phyloP scores from a whole-genome alignment of 2,329 filamentous ascomycete genomes.

The Aspergillus amoenus region DNA sequence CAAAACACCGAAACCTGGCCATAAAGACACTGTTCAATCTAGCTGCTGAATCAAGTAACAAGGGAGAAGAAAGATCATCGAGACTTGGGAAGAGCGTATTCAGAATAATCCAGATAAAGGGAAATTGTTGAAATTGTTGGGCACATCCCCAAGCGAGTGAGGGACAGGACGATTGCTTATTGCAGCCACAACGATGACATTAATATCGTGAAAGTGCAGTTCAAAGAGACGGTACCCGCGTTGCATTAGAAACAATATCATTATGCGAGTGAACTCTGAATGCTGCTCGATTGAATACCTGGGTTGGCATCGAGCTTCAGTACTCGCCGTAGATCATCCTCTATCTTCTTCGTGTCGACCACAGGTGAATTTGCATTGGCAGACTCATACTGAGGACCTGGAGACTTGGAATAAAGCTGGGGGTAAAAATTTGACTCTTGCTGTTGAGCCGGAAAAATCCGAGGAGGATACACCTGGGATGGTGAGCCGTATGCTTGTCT shows the following conservation, averaged over 20 bases:
- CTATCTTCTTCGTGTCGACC: constrained; percentile 45
- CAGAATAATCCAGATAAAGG: background rate
- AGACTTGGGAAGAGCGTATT: background rate
- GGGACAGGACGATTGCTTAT: background rate
- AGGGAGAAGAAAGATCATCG: background rate
- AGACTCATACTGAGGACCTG: constrained; percentile 22
- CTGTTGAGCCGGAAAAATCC: constrained; percentile 17
- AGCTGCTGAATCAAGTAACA: constrained; percentile 9
- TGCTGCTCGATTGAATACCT: constrained; percentile 28
- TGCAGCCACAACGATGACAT: constrained; percentile 1
- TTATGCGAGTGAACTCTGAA: constrained; percentile 37
- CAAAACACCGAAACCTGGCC: constrained; percentile 17
- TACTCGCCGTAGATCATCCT: constrained; percentile 49
- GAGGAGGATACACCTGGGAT: constrained; percentile 22
- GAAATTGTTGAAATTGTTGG: background rate
- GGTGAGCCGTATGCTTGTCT: constrained; percentile 22
- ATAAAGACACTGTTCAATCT: constrained; percentile 8
- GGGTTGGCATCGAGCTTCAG: constrained; percentile 43
- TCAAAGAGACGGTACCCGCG: background rate
- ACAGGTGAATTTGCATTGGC: constrained; percentile 27
- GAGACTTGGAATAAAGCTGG: constrained; percentile 23
- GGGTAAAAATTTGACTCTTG: constrained; percentile 22
- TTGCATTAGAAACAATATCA: background rate
- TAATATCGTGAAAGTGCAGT: background rate
- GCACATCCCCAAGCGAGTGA: background rate